phyloP scores from a whole-genome alignment of 1,284 basidiomycete species.

The Sanghuangporus sanghuang region DNA sequence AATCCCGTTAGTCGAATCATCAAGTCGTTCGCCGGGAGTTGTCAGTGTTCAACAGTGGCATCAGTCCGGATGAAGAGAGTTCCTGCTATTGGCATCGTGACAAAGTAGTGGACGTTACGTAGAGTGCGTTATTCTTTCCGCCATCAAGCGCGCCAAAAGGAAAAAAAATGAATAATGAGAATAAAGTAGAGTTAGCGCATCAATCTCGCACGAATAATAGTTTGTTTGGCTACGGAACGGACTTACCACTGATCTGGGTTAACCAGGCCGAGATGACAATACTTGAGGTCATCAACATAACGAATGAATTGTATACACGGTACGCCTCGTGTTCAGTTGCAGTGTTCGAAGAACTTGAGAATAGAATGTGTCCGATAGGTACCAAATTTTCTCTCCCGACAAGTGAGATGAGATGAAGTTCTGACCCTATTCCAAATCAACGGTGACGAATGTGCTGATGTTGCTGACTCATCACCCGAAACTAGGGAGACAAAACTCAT shows the following conservation, averaged over 20 bases:
- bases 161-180: not conserved
- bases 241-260: not conserved
- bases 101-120: no score
- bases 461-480: not conserved
- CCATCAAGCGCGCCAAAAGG: no score
- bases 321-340: not conserved
- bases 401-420: no score
- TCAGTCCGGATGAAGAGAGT: no score
- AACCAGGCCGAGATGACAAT: not conserved
- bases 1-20: no score
- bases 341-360: not conserved
- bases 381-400: not conserved
- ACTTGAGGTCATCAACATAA: not conserved
- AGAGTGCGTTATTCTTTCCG: no score
- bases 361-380: not conserved
- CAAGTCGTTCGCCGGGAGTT: no score
- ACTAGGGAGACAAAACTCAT: not conserved
- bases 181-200: not conserved
- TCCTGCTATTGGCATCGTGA: no score
- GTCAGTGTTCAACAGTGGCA: no score
- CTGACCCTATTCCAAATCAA: not conserved
- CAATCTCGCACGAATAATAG: not conserved
- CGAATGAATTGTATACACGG: no score
- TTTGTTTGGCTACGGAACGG: not conserved
- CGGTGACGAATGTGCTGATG: not conserved